Base-by-base conservation (phyloP, 345 rosid species). In the Pseudoturritis turrita region DNA sequence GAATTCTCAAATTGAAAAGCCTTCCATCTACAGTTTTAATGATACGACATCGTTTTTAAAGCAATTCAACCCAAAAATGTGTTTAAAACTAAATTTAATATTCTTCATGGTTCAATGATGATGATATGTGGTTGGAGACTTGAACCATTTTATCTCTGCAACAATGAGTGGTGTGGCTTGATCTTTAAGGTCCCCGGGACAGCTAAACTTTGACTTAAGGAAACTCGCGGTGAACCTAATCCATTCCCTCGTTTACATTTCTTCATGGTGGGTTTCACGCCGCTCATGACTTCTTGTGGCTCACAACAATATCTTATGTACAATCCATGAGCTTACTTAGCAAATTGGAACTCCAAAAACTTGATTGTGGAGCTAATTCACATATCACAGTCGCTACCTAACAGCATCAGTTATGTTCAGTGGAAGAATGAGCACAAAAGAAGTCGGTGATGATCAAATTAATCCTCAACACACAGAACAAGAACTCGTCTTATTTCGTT, bases 161-260 rank as follows among this genome's bases (percentile, higher is more conserved):
- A 92, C 98, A 0, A 92, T 92, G 96, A 92, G 98, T 66, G 98
- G 98, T 10, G 96, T 90, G 53, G 90, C 98, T 36, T 92, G 98
- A 83, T 90, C 96, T 79, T n/a, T 92, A 71, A 80, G 98, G 85
- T 92, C 90, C 83, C 98, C 98, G 2, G 98, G 98, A 6, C 98
- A 92, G 80, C 88, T 92, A 63, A 92, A 92, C 83, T 92, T 96
- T 5, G 98, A 92, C 66, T 86, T 92, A 52, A 75, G 98, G 73
- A 92, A 92, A 77, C 85, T 92, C 68, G 98, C 98, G 0, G 98
- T 92, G 67, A 92, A 92, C 79, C 80, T 92, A 75, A 90, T 92
- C 98, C 98, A 15, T 92, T 92, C 84, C 98, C 98, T 0, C 96
- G 98, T 25, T 96, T 92, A 40, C 98, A 92, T 82, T 92, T 92